Evolutionary conservation across 2,329 filamentous ascomycete species (phyloP).

Genomic region (Xylariaceae sp.): DNA sequence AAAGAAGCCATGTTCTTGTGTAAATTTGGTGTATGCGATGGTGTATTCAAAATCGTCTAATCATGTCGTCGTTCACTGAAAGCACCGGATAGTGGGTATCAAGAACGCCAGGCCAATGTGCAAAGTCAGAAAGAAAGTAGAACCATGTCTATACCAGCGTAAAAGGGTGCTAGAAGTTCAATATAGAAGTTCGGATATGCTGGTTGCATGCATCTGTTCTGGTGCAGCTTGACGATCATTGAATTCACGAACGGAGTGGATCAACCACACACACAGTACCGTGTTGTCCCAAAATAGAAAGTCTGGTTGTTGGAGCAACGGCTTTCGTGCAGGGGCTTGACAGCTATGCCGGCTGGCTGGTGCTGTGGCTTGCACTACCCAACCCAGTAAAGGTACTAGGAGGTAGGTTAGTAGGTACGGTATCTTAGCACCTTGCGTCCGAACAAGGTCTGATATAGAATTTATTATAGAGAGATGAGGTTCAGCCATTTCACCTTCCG

Average conservation of each 20-base stretch:
- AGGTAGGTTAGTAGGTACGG: no score
- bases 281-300: constrained; percentile 8
- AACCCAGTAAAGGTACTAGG: no score
- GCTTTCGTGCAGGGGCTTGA: not conserved
- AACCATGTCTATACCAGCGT: constrained; percentile 9
- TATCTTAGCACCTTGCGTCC: not conserved
- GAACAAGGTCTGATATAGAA: no score
- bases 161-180: constrained; percentile 4
- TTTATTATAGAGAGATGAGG: no score
- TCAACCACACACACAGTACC: no score
- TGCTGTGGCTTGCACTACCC: no score
- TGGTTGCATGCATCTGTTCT: not conserved
- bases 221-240: no score
- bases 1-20: constrained; percentile 36
- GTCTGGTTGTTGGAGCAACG: constrained; percentile 13
- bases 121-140: constrained; percentile 11
- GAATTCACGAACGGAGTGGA: no score
- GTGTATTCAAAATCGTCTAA: constrained; percentile 19
- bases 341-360: no score
- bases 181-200: constrained; percentile 1
- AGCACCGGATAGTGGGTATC: constrained; percentile 13
- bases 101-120: constrained; percentile 17
- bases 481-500: no score
- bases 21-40: constrained; percentile 7
- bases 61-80: constrained; percentile 25